phyloP scores from a whole-genome alignment of 129 eudicot species.

The Flaveria brownii region DNA sequence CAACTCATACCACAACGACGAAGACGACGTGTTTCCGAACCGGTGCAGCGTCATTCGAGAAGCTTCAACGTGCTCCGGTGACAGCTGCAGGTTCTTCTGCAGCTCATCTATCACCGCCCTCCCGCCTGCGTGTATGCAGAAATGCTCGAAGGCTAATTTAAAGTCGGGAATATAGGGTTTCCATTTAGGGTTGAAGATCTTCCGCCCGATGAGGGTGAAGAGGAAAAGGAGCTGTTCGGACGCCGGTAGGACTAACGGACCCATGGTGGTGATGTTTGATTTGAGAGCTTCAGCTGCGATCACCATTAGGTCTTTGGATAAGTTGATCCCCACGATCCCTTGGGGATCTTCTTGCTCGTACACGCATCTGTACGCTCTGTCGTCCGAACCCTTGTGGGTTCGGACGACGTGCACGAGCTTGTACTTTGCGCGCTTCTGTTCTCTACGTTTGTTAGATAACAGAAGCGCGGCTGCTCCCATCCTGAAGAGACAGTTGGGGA shows the following conservation, averaged over 20 bases:
- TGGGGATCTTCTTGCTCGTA: conserved; percentile 62
- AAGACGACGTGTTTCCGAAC: conserved; percentile 69
- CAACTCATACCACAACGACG: conserved; percentile 67
- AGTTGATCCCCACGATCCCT: conserved; percentile 55
- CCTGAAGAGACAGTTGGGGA: conserved; percentile 69
- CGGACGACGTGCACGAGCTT: conserved; percentile 53
- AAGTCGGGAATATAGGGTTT: conserved; percentile 69
- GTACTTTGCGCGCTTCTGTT: conserved; percentile 51
- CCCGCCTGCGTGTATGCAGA: conserved; percentile 74
- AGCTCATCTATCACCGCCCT: conserved; percentile 70
- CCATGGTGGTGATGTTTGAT: conserved; percentile 59
- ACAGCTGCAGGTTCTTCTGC: conserved; percentile 59
- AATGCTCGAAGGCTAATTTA: conserved; percentile 65
- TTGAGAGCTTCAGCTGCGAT: conserved; percentile 63
- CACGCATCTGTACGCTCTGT: conserved; percentile 58
- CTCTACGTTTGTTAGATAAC: conserved; percentile 49
- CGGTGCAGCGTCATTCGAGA: conserved; percentile 70
- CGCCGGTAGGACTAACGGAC: conserved; percentile 54
- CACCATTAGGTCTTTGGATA: conserved; percentile 62
- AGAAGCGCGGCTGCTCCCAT: conserved; percentile 67
- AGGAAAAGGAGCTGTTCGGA: conserved; percentile 55
- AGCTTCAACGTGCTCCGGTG: conserved; percentile 62
- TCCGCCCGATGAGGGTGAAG: conserved; percentile 52
- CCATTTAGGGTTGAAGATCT: conserved; percentile 55
- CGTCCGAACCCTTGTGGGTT: conserved; percentile 65